Percentiles rank a stretch among this genome's conserved stretches.
These are phyloP conservation scores for Fusarium ramigenum DNA, from an alignment of 2,329 filamentous ascomycete genomes.

Conservation along the genomic window DNA sequence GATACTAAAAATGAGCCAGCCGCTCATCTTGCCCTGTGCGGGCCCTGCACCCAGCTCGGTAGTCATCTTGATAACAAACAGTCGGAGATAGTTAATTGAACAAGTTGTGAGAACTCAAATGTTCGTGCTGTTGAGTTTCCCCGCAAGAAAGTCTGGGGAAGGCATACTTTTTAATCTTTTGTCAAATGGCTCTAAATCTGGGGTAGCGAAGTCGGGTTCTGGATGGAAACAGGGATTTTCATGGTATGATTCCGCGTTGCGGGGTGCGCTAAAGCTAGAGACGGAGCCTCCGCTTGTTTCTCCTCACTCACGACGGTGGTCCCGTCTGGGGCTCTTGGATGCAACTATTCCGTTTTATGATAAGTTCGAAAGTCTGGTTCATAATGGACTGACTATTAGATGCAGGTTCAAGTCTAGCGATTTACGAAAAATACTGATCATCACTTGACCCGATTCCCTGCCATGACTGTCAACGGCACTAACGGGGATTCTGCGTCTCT, in stretches of 20 bases:
- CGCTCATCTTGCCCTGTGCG: slow-evolving; percentile 15
- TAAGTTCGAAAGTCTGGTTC: background rate
- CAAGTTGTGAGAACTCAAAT: background rate
- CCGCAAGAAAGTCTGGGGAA: slow-evolving; percentile 15
- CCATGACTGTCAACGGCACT: background rate
- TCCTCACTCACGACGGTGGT: background rate
- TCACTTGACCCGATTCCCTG: background rate
- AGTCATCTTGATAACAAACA: background rate
- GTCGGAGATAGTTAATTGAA: background rate
- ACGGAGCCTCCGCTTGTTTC: slow-evolving; percentile 8
- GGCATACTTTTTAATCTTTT: slow-evolving; percentile 10
- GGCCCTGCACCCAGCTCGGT: background rate
- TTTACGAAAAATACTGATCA: background rate
- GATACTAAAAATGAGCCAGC: slow-evolving; percentile 16
- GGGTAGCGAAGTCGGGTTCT: background rate
- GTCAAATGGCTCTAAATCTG: slow-evolving; percentile 1
- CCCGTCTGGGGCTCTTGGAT: background rate
- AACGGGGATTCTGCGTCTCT: background rate
- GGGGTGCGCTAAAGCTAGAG: background rate
- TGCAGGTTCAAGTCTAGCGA: background rate
- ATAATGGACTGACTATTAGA: slow-evolving; percentile 4
- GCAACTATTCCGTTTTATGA: background rate
- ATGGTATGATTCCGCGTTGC: slow-evolving; percentile 7
- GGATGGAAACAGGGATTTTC: background rate
- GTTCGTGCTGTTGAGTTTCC: background rate